Conservation (phyloP, 805 yeast genomes). For the Ogataea naganishii region DNA sequence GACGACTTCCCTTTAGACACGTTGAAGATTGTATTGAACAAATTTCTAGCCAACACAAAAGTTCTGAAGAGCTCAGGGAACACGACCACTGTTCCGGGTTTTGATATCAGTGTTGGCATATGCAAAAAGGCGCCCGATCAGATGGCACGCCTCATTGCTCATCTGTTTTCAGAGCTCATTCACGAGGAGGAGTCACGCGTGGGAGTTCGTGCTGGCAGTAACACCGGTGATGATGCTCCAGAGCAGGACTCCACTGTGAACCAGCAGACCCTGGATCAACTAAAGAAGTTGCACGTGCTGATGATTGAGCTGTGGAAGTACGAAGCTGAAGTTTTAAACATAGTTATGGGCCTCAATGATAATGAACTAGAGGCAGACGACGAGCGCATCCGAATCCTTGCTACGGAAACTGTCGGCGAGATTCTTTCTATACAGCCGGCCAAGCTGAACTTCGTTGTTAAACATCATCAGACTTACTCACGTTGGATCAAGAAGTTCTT, state of each 20-base stretch:
- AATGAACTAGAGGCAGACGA: conserved; percentile 73
- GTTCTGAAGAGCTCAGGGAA: conserved; percentile 6
- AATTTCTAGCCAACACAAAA: conserved; percentile 35
- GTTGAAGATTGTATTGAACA: conserved; percentile 55
- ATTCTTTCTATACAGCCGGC: conserved; percentile 44
- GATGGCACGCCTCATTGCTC: conserved; percentile 68
- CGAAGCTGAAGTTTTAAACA: conserved; percentile 64
- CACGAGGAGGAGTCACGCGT: conserved; percentile 34
- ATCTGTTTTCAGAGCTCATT: conserved; percentile 68
- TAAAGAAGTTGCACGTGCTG: conserved; percentile 55
- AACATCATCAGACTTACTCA: conserved; percentile 52
- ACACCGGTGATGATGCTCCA: conserved; percentile 15
- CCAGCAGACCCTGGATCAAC: conserved; percentile 24
- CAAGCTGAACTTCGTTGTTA: conserved; percentile 46
- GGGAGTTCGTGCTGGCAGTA: conserved; percentile 13
- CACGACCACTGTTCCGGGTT: conserved; percentile 44
- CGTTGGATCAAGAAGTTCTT: conserved; percentile 70
- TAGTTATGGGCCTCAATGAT: conserved; percentile 71
- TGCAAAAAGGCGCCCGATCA: conserved; percentile 67
- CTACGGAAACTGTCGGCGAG: conserved; percentile 66
- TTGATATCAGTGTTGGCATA: conserved; percentile 54
- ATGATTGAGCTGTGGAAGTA: conserved; percentile 65
- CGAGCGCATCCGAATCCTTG: conserved; percentile 50
- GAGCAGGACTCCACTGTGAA: conserved; percentile 10
- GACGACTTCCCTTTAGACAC: conserved; percentile 54